Evolutionary conservation across 2,329 filamentous ascomycete genomes (phyloP).

Genomic region (Apiospora hydei): DNA sequence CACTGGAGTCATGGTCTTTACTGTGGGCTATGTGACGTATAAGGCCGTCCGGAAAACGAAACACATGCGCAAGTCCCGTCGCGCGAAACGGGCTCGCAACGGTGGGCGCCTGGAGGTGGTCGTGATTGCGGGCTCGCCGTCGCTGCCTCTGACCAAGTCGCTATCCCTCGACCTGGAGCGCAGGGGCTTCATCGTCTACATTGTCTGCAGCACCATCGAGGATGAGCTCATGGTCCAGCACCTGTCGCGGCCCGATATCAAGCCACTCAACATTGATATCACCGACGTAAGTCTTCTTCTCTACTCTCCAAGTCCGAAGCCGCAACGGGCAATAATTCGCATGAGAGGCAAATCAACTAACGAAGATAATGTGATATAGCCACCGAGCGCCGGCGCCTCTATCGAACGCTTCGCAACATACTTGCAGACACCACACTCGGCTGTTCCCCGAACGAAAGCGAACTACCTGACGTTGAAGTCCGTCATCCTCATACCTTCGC

Average conservation of each 20-base stretch:
- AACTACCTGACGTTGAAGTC: slow-evolving; percentile 81
- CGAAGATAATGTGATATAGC: slow-evolving; percentile 51
- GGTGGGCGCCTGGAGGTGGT: slow-evolving; percentile 87
- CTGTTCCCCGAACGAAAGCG: slow-evolving; percentile 76
- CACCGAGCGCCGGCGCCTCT: slow-evolving; percentile 70
- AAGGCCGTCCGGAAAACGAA: slow-evolving; percentile 58
- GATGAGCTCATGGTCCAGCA: slow-evolving; percentile 82
- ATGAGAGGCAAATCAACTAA: slow-evolving; percentile 27
- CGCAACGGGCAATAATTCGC: neutral
- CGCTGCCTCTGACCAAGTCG: slow-evolving; percentile 82
- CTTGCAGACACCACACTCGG: slow-evolving; percentile 77
- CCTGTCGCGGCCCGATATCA: slow-evolving; percentile 81
- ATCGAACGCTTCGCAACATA: slow-evolving; percentile 76
- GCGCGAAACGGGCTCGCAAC: slow-evolving; percentile 80
- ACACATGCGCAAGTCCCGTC: slow-evolving; percentile 70
- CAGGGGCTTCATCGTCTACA: slow-evolving; percentile 90
- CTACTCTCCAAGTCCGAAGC: neutral
- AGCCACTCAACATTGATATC: slow-evolving; percentile 82
- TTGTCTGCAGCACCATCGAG: slow-evolving; percentile 84
- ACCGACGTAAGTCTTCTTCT: slow-evolving; percentile 67
- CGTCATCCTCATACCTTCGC: slow-evolving; percentile 82
- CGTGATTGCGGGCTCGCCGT: slow-evolving; percentile 87
- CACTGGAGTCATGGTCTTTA: slow-evolving; percentile 74
- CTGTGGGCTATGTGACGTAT: slow-evolving; percentile 70
- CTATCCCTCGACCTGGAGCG: slow-evolving; percentile 87